Evolutionary conservation across 1,139 yeast genomes (phyloP).

Genomic region (Geotrichum candidum): DNA sequence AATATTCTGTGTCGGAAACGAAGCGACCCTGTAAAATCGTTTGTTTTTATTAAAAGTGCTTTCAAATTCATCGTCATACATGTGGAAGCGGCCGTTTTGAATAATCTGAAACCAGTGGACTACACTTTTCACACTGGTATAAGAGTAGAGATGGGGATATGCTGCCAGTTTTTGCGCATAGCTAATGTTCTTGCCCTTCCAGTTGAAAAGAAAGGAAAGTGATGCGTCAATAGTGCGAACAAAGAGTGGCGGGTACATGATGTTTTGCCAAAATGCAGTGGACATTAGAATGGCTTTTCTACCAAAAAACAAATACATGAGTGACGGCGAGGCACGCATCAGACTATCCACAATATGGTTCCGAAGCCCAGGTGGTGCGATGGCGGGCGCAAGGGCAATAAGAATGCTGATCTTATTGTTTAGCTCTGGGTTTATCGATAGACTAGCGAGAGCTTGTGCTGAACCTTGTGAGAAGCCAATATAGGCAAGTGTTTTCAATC

Average conservation of each 20-base stretch:
- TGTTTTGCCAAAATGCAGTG: constrained; percentile 74
- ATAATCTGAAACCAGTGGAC: constrained; percentile 97
- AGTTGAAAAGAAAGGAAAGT: constrained; percentile 62
- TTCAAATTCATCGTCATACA: constrained; percentile 63
- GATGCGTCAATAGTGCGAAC: constrained; percentile 66
- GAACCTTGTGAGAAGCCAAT: constrained; percentile 90
- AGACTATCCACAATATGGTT: constrained; percentile 71
- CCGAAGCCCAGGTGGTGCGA: constrained; percentile 82
- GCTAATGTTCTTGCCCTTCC: constrained; percentile 68
- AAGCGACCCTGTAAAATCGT: constrained; percentile 52
- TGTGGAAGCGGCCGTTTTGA: constrained; percentile 70
- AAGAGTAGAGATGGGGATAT: constrained; percentile 80
- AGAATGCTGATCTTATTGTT: constrained; percentile 64
- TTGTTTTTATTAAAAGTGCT: constrained; percentile 30
- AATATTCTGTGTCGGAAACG: constrained; percentile 62
- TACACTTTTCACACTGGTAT: constrained; percentile 84
- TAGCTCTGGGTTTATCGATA: constrained; percentile 63
- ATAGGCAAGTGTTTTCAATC: constrained; percentile 47
- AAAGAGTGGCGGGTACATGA: constrained; percentile 79
- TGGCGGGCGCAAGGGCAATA: constrained; percentile 86
- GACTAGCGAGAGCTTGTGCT: constrained; percentile 81
- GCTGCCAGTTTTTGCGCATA: constrained; percentile 67
- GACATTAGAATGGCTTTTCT: constrained; percentile 66
- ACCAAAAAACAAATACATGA: constrained; percentile 71
- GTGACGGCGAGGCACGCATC: constrained; percentile 70